Evolutionary conservation across 345 rosid species (phyloP), one percentile per base, ranked within the genome.

Genomic region (Melaleuca quinquenervia): DNA sequence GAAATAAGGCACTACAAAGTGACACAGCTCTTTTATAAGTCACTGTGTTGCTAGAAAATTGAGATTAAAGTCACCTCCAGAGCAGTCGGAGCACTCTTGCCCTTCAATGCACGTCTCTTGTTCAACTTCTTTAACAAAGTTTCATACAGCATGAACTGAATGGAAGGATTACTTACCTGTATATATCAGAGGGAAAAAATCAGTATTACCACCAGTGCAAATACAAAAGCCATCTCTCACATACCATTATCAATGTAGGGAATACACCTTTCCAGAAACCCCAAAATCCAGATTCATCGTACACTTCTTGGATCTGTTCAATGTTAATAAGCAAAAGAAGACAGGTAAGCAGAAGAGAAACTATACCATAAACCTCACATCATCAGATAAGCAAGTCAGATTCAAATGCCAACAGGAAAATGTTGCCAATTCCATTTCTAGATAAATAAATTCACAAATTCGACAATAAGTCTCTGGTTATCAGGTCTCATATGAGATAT

Each of bases 181-280:
- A 52, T 75, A 83, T 56, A 82, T 87, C 32, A 86, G 86, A 20
- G 86, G 20, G 87, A 89, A 82, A 16, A 86, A 90, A 89, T 92
- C 84, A 93, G 84, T 51, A 83, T 84, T 58, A 86, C 86, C 55
- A 83, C 82, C 44, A 76, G 60, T 70, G 50, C 88, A 90, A 76
- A 82, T n/a, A 82, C n/a, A 75, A 86, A 44, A 88, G 90, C 85
- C 78, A 88, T 88, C 87, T 89, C 54, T 85, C 53, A 88, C 94
- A 1, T 93, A 97, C 99, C 99, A 97, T 97, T 89, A 96, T 94
- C 89, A 96, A 89, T 86, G 99, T 94, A 58, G 98, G 99, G 58
- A 96, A 88, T 86, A 95, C 96, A 92, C 99, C 99, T 92, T 90
- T 94, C 99, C 99, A 97, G 86, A 97, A 97, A 84, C 99, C 99